Conservation (phyloP, 352 stramenopile species). For the Phytophthora syringae region DNA sequence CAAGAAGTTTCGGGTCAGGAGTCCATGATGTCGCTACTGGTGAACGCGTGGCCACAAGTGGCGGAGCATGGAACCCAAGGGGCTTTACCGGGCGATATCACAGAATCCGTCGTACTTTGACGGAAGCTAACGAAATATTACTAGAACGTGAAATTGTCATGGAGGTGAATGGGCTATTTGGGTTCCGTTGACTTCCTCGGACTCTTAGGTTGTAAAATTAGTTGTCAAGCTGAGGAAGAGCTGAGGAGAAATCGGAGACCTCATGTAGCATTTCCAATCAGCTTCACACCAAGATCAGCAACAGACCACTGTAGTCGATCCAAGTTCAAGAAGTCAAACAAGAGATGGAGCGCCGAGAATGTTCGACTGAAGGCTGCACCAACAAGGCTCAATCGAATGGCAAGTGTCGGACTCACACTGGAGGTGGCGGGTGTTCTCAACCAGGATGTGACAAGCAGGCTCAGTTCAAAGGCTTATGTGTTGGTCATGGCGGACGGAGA, state of each 20-base stretch:
- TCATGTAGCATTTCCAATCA: too few species aligned
- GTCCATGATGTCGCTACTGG: neutral
- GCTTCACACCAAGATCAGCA: neutral
- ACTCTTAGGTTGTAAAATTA: conserved; percentile 2
- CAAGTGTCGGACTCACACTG: conserved; percentile 22
- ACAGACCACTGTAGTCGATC: neutral
- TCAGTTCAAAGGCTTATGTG: conserved; percentile 24
- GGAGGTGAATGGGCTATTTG: neutral
- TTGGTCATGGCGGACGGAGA: conserved; percentile 20
- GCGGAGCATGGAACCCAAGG: neutral
- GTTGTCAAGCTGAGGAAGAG: neutral
- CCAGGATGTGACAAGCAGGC: conserved; percentile 22
- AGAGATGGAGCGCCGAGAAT: neutral
- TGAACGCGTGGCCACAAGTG: neutral
- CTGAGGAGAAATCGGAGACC: neutral
- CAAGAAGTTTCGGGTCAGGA: neutral
- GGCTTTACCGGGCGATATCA: neutral
- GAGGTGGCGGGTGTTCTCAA: conserved; percentile 13
- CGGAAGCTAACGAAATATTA: neutral
- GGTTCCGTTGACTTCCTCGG: neutral
- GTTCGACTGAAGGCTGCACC: conserved; percentile 1
- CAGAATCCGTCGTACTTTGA: conserved; percentile 1
- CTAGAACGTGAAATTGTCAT: too few species aligned
- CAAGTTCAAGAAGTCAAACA: neutral
- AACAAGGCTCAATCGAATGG: conserved; percentile 25